These are phyloP conservation scores for Platanthera zijinensis DNA, from an alignment of 106 monocot species.

Conservation along the genomic window DNA sequence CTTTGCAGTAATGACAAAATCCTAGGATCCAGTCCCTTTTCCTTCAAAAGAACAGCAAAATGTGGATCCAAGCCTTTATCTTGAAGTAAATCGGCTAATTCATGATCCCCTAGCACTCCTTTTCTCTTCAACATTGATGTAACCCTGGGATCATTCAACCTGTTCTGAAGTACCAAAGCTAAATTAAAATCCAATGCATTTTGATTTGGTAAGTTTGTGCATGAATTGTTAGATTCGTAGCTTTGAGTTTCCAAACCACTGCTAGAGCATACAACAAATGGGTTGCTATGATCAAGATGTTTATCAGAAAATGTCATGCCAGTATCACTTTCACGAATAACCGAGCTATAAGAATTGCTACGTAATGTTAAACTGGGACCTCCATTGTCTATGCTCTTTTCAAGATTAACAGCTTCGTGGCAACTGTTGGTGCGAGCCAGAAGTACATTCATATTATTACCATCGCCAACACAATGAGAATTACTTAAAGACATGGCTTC, in stretches of 20 bases:
- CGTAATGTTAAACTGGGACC: conserved; percentile 65
- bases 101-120: conserved; percentile 60
- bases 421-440: conserved; percentile 70
- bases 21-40: conserved; percentile 88
- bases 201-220: conserved; percentile 40
- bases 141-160: conserved; percentile 83
- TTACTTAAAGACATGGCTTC: conserved; percentile 64
- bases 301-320: conserved; percentile 26
- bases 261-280: conserved; percentile 50
- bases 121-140: conserved; percentile 76
- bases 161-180: conserved; percentile 67
- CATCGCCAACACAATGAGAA: conserved; percentile 44
- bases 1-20: conserved; percentile 86
- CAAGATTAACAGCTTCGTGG: conserved; percentile 64
- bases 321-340: conserved; percentile 65
- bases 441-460: conserved; percentile 42
- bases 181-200: conserved; percentile 55
- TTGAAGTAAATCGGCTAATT: conserved; percentile 72
- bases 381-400: conserved; percentile 65
- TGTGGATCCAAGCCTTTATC: conserved; percentile 97
- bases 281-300: conserved; percentile 34
- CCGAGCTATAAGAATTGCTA: conserved; percentile 80
- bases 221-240: conserved; percentile 66
- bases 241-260: conserved; percentile 77
- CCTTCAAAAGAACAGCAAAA: conserved; percentile 91